A percentile compares a stretch with the other conserved stretches of the same genome.
phyloP scores from a whole-genome alignment of 371 early-diverging fungal species.

The Funneliformis caledonium region DNA sequence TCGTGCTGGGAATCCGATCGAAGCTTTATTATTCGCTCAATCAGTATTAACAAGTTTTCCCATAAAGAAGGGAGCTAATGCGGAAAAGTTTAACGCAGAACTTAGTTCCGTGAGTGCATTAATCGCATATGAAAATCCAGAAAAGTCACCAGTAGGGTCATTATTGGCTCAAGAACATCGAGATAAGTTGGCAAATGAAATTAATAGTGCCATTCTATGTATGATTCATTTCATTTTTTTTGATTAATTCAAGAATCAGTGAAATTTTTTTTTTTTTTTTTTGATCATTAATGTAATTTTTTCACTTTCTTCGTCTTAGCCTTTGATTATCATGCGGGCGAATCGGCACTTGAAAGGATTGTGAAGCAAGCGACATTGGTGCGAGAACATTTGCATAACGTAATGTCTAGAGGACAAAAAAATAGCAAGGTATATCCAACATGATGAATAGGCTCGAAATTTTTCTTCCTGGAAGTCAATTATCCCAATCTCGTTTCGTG shows the following conservation, averaged over 20 bases:
- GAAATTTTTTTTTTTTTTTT: slow-evolving; percentile 7
- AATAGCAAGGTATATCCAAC: slow-evolving; percentile 43
- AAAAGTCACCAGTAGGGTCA: slow-evolving; percentile 45
- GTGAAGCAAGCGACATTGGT: slow-evolving; percentile 51
- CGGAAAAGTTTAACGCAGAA: slow-evolving; percentile 43
- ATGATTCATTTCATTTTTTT: neutral
- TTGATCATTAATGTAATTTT: neutral
- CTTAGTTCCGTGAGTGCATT: slow-evolving; percentile 44
- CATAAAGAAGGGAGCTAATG: slow-evolving; percentile 40
- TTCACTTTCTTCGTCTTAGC: slow-evolving; percentile 39
- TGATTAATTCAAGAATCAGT: neutral
- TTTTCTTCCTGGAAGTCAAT: slow-evolving; percentile 24
- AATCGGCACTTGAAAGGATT: slow-evolving; percentile 48
- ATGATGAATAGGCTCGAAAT: slow-evolving; percentile 15
- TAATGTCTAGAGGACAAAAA: slow-evolving; percentile 44
- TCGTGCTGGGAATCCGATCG: slow-evolving; percentile 43
- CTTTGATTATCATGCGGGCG: slow-evolving; percentile 46
- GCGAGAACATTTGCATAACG: slow-evolving; percentile 44
- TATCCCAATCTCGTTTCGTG: slow-evolving; percentile 16
- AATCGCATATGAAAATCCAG: slow-evolving; percentile 49
- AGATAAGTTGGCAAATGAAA: slow-evolving; percentile 49
- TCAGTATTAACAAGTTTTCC: slow-evolving; percentile 42
- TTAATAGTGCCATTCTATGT: slow-evolving; percentile 54
- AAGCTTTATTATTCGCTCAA: slow-evolving; percentile 51
- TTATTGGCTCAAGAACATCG: slow-evolving; percentile 48